phyloP scores from a whole-genome alignment of 2,329 filamentous ascomycete genomes.

The Hymenoscyphus scutula region DNA sequence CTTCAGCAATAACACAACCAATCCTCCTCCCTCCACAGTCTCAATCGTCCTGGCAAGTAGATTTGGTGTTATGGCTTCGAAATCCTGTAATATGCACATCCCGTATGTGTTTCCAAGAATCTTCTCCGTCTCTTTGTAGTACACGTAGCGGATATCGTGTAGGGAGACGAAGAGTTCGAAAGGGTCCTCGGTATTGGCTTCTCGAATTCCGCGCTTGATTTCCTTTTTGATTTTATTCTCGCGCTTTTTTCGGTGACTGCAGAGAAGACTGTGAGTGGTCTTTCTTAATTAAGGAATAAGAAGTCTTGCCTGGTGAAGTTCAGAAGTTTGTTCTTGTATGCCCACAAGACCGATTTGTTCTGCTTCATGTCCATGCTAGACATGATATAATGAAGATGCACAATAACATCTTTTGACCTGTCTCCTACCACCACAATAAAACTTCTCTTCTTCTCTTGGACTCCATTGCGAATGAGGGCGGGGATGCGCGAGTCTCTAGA shows the following conservation, averaged over 20 bases:
- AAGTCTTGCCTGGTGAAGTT: slow-evolving; percentile 71
- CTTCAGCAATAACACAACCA: slow-evolving; percentile 88
- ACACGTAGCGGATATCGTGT: slow-evolving; percentile 97
- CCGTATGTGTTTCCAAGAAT: slow-evolving; percentile 97
- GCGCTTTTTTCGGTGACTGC: slow-evolving; percentile 93
- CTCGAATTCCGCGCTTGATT: slow-evolving; percentile 89
- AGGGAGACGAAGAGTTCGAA: slow-evolving; percentile 97
- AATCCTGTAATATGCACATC: slow-evolving; percentile 98
- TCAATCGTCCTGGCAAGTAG: slow-evolving; percentile 91
- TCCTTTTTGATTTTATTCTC: slow-evolving; percentile 98
- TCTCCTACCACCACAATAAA: slow-evolving; percentile 98
- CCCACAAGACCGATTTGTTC: slow-evolving; percentile 96
- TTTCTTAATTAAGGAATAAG: not conserved
- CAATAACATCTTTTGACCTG: slow-evolving; percentile 92
- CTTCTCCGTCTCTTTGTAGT: slow-evolving; percentile 99
- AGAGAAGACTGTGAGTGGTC: slow-evolving; percentile 23
- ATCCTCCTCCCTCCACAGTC: slow-evolving; percentile 92
- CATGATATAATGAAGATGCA: slow-evolving; percentile 91
- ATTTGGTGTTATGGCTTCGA: slow-evolving; percentile 97
- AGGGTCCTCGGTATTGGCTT: slow-evolving; percentile 87
- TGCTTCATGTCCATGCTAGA: slow-evolving; percentile 86
- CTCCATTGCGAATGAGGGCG: slow-evolving; percentile 85
- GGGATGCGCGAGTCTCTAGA: slow-evolving; percentile 82
- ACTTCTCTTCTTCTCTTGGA: slow-evolving; percentile 94
- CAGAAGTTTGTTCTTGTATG: slow-evolving; percentile 96